A percentile compares a stretch with the other conserved stretches of the same genome.
phyloP scores from a whole-genome alignment of 495 filamentous ascomycete genomes.

The Podospora appendiculata region DNA sequence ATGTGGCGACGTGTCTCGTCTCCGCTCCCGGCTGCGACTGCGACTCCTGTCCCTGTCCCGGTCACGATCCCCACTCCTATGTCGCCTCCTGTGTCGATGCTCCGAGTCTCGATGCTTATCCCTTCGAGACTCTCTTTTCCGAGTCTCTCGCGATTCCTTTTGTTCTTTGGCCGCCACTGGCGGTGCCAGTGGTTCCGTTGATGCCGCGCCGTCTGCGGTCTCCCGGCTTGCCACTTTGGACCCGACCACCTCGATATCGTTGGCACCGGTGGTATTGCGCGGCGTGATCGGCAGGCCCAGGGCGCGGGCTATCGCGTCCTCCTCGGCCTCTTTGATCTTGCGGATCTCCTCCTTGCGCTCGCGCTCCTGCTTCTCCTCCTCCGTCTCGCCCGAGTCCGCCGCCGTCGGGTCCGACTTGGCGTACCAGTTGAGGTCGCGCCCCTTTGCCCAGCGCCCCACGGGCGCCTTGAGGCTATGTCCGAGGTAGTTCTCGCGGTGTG shows the following conservation, averaged over 20 bases:
- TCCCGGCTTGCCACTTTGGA: constrained; percentile 14
- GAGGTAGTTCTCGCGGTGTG: constrained; percentile 93
- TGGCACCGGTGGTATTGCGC: constrained; percentile 40
- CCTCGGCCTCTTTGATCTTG: constrained; percentile 82
- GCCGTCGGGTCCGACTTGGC: constrained; percentile 54
- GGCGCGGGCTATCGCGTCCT: constrained; percentile 77
- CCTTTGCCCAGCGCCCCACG: constrained; percentile 92
- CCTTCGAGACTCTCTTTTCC: constrained; percentile 12
- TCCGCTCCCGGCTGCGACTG: constrained; percentile 24
- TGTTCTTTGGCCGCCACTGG: neutral
- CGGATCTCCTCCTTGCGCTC: constrained; percentile 73
- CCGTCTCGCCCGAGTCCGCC: constrained; percentile 43
- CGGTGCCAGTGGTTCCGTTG: too few species aligned
- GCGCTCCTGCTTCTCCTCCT: constrained; percentile 52
- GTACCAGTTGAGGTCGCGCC: constrained; percentile 84
- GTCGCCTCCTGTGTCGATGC: constrained; percentile 26
- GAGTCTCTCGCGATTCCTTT: neutral
- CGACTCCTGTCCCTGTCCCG: constrained; percentile 15
- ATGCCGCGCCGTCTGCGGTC: neutral
- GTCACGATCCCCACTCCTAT: constrained; percentile 23
- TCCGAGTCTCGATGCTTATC: constrained; percentile 24
- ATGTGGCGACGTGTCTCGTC: constrained; percentile 7
- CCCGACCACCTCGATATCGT: constrained; percentile 32
- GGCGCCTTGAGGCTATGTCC: constrained; percentile 94
- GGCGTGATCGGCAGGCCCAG: constrained; percentile 66